Percentiles rank a stretch among this genome's conserved stretches.
Conservation (phyloP, 192 early-diverging fungal species). For the Phlyctochytrium arcticum region DNA sequence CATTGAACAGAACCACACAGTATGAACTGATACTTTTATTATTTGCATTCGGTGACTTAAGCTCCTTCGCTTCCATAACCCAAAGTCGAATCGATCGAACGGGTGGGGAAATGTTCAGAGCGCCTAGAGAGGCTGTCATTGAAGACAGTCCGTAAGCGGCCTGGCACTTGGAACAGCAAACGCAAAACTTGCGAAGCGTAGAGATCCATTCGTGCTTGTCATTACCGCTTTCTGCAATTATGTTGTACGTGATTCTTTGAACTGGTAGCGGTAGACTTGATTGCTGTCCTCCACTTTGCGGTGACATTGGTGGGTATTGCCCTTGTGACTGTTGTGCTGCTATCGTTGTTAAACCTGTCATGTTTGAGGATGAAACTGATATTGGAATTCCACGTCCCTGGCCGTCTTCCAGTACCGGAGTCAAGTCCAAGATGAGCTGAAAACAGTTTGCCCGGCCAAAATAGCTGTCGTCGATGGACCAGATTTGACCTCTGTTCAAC, state of each 20-base stretch:
- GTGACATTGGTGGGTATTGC: too few relatives aligned
- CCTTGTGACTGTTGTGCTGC: background rate
- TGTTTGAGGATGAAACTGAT: background rate
- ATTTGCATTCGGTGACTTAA: background rate
- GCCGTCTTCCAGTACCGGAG: background rate
- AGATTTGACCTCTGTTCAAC: slow-evolving; percentile 16
- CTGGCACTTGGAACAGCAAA: slow-evolving; percentile 25
- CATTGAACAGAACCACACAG: slow-evolving; percentile 38
- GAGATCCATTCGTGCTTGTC: slow-evolving; percentile 38
- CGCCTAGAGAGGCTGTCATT: background rate
- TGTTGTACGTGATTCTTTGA: slow-evolving; percentile 31
- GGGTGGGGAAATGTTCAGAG: background rate
- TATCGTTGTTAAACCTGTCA: background rate
- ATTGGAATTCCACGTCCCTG: background rate
- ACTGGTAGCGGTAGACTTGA: too few relatives aligned
- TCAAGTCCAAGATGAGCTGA: slow-evolving; percentile 25
- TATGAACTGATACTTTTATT: slow-evolving; percentile 14
- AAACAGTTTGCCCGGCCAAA: slow-evolving; percentile 39
- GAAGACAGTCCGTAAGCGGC: background rate
- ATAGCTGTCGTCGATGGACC: slow-evolving; percentile 38
- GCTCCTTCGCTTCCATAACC: slow-evolving; percentile 46
- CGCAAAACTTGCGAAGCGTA: slow-evolving; percentile 16
- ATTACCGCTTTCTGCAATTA: slow-evolving; percentile 31
- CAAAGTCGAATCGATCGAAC: slow-evolving; percentile 20
- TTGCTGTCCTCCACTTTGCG: too few relatives aligned